Evolutionary conservation across 2,329 filamentous ascomycete genomes (phyloP).

Genomic region (Aspergillus sp.): DNA sequence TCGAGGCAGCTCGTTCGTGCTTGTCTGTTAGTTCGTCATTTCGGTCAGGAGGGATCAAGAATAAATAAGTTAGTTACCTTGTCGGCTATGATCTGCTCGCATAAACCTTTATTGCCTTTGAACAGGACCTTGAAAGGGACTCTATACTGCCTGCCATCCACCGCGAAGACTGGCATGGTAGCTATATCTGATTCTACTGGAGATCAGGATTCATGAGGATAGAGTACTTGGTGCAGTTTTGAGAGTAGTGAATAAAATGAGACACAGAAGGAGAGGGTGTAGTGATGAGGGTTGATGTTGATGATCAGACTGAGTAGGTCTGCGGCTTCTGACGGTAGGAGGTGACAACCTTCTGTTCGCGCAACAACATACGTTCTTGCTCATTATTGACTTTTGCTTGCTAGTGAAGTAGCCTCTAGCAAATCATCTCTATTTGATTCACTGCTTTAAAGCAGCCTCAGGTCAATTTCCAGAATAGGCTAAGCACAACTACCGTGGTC

Average conservation of each 20-base stretch:
- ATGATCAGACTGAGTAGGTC: neutral
- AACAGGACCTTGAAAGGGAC: constrained; percentile 6
- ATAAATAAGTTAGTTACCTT: neutral
- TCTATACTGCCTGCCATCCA: constrained; percentile 7
- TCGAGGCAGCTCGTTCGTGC: neutral
- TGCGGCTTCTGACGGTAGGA: neutral
- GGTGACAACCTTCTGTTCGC: too few relatives aligned
- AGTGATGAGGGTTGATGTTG: neutral
- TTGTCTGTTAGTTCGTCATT: neutral
- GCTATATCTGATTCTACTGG: neutral
- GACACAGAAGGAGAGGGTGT: neutral
- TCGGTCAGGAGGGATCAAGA: neutral
- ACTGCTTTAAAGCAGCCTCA: too few relatives aligned
- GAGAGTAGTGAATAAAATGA: neutral
- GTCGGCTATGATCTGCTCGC: constrained; percentile 1
- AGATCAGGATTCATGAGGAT: neutral
- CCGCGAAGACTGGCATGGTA: constrained; percentile 9
- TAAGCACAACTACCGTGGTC: too few relatives aligned
- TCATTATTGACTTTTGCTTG: too few relatives aligned
- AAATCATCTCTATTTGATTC: too few relatives aligned
- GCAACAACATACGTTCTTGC: too few relatives aligned
- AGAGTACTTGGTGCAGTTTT: neutral
- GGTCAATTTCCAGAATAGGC: too few relatives aligned
- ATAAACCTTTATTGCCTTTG: neutral
- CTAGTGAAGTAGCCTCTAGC: too few relatives aligned